phyloP scores from a whole-genome alignment of 2,329 filamentous ascomycete genomes.

The Cladophialophora chaetospira region DNA sequence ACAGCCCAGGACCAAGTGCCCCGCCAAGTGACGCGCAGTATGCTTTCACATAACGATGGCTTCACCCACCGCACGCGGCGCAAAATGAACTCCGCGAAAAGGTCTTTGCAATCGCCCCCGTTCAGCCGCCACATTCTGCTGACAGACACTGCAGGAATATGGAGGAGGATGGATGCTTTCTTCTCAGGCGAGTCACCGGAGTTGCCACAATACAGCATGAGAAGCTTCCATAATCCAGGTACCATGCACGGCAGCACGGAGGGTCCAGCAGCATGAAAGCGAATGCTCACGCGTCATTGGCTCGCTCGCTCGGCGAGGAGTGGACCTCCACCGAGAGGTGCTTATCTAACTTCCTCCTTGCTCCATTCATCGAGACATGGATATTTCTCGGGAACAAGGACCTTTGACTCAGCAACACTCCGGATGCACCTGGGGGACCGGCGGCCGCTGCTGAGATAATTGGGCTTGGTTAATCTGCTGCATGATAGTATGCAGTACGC shows the following conservation, averaged over 20 bases:
- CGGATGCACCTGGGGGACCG: neutral
- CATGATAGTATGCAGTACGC: neutral
- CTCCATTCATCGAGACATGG: neutral
- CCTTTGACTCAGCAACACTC: neutral
- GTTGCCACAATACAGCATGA: neutral
- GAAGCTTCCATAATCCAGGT: neutral
- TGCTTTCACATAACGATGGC: too few relatives aligned
- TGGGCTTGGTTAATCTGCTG: neutral
- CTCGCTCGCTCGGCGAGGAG: slow-evolving; percentile 19
- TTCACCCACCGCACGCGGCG: neutral
- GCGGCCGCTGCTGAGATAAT: neutral
- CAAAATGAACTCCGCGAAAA: neutral
- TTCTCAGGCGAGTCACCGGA: neutral
- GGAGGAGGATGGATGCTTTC: neutral
- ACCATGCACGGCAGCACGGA: too few relatives aligned
- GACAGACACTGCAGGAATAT: slow-evolving; percentile 7
- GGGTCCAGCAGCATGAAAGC: too few relatives aligned
- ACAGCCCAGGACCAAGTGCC: neutral
- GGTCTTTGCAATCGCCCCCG: neutral
- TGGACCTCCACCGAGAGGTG: neutral
- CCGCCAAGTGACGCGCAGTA: too few relatives aligned
- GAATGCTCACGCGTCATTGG: too few relatives aligned
- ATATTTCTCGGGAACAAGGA: neutral
- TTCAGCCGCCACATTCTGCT: neutral
- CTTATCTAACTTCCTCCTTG: slow-evolving; percentile 1